These are phyloP conservation scores for Pichiaceae sp. DNA, from an alignment of 1,139 yeast species.

Conservation along the genomic window DNA sequence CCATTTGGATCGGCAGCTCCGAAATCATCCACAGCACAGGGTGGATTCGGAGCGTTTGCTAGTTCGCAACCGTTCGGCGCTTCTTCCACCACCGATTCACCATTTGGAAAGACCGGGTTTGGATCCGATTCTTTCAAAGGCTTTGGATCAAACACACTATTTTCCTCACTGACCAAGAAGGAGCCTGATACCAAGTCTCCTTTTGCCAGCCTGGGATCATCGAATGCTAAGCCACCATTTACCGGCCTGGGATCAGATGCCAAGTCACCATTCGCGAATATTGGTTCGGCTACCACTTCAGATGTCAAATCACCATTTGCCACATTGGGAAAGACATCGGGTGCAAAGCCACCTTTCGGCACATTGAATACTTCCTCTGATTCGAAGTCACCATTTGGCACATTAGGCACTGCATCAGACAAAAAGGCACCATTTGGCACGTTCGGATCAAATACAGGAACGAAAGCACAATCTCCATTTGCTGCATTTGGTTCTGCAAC, in stretches of 20 bases:
- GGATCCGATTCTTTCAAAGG: conserved; percentile 4
- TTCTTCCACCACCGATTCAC: conserved; percentile 2
- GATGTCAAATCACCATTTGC: conserved; percentile 1
- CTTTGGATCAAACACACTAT: not conserved
- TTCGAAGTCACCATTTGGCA: not conserved
- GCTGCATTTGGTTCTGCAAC: not conserved
- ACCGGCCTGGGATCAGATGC: not conserved
- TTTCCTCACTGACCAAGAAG: too few species aligned
- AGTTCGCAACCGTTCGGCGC: conserved; percentile 10
- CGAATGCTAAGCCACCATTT: not conserved
- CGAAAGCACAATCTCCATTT: not conserved
- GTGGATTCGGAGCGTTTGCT: conserved; percentile 13
- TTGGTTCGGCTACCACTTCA: conserved; percentile 1
- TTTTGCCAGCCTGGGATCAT: too few species aligned
- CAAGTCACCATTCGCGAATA: conserved; percentile 1
- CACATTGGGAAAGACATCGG: conserved; percentile 9
- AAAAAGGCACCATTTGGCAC: conserved; percentile 13
- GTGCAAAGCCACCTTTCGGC: not conserved
- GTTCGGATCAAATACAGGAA: not conserved
- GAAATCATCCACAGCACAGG: conserved; percentile 4
- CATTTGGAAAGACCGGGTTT: conserved; percentile 11
- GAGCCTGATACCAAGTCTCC: too few species aligned
- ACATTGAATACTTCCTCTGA: not conserved
- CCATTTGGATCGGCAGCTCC: conserved; percentile 4
- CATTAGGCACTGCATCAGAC: not conserved